phyloP scores from a whole-genome alignment of 1,284 basidiomycete species.

The Cryptococcus amylolentus region DNA sequence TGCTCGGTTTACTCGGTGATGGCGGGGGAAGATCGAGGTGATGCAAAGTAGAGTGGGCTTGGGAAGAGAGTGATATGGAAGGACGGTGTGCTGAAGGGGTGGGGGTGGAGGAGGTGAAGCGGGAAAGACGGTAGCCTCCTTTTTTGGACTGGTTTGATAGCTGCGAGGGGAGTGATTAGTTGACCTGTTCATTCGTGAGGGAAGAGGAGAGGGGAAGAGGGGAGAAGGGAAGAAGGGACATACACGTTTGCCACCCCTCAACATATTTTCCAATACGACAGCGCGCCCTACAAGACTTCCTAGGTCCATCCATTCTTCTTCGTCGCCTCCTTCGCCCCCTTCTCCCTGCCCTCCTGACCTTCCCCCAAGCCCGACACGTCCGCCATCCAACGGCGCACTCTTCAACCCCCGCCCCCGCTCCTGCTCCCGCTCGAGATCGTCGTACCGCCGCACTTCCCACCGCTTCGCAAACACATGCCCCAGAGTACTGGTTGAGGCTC shows the following conservation, averaged over 20 bases:
- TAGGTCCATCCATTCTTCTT: slow-evolving; percentile 35
- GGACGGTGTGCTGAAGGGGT: no score
- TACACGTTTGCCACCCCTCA: slow-evolving; percentile 38
- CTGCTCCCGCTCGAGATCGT: not conserved
- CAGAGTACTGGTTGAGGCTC: slow-evolving; percentile 9
- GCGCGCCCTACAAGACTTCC: slow-evolving; percentile 32
- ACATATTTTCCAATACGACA: slow-evolving; percentile 36
- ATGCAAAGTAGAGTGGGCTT: no score
- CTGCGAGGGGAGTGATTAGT: not conserved
- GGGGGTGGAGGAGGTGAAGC: not conserved
- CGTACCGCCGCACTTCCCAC: slow-evolving; percentile 11
- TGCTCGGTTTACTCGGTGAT: not conserved
- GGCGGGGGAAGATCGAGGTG: not conserved
- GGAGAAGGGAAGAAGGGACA: slow-evolving; percentile 1
- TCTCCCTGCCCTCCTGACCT: not conserved
- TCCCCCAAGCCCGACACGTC: no score
- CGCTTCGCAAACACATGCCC: slow-evolving; percentile 8
- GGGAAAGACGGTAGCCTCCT: not conserved
- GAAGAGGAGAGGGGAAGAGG: not conserved
- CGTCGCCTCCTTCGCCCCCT: slow-evolving; percentile 5
- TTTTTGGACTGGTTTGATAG: not conserved
- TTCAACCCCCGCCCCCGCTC: no score
- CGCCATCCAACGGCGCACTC: no score
- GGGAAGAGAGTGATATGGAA: no score
- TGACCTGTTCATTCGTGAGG: not conserved